Base-by-base conservation (phyloP, 75 land plant genomes). In the Selaginella moellendorffii region DNA sequence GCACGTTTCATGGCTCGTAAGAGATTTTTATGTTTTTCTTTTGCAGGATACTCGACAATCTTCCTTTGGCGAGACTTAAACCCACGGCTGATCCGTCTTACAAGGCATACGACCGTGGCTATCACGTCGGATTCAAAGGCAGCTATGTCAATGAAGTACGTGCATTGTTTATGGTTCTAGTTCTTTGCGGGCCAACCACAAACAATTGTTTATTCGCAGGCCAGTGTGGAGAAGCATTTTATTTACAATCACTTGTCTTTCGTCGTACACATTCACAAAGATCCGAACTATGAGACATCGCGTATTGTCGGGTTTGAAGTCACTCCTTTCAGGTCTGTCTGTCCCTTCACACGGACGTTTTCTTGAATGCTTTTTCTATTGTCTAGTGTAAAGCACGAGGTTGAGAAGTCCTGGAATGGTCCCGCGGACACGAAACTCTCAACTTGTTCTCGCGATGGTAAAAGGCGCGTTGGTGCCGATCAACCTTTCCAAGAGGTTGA, bases 221-320 rank as follows among this genome's bases (percentile, higher is more conserved):
- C 62, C 27, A 72, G 76, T 52, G 95, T 84, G n/a, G 77, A 72
- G 53, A 90, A 80, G 53, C 84, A 82, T 56, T 88, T 78, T 56
- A 78, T 90, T 25, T 61, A 85, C 74, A 90, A 90, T 62, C 97
- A 90, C 71, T 68, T 90, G 62, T 66, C 68, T 60, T 87, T 87
- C 31, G 67, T 52, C 25, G 89, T 90, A 42, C 76, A 76, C 74
- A 87, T 64, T 65, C 93, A 90, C 65, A 72, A 67, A 29, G 97
- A 90, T 59, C 52, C 30, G 19, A 79, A 76, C 31, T 72, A 77
- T 64, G 85, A 80, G 53, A 63, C 85, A 64, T 80, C 88, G 20
- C 79, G 96, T 18, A 87, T 90, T 72, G 93, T 90, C 62, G 96
- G 96, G 31, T 90, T 90, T 77, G 96, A 90, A 65, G 96, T 90